Conservation (phyloP, 305 asterid species). For the Fraxinus baroniana region DNA sequence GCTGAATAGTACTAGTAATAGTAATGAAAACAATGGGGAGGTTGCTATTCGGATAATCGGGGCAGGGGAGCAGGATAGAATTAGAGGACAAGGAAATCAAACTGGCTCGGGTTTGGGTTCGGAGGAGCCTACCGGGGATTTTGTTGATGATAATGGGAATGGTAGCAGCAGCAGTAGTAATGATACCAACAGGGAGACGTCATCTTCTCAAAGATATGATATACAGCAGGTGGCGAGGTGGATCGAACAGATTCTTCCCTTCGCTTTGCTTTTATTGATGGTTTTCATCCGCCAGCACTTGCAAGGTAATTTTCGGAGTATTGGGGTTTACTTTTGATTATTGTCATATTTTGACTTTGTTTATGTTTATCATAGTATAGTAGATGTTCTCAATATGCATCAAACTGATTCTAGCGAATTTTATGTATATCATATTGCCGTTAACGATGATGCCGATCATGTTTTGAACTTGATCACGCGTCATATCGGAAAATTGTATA, state of each 20-base stretch:
- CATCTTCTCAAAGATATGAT: slow-evolving; percentile 65
- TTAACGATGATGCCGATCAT: not conserved
- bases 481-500: not conserved
- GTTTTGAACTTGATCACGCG: not conserved
- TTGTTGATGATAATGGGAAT: slow-evolving; percentile 30
- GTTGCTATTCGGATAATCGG: slow-evolving; percentile 67
- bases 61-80: slow-evolving; percentile 38
- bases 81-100: slow-evolving; percentile 24
- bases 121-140: slow-evolving; percentile 29
- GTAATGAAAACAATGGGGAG: slow-evolving; percentile 39
- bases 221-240: slow-evolving; percentile 67
- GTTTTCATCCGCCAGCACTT: slow-evolving; percentile 75
- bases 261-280: slow-evolving; percentile 59
- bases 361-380: not conserved
- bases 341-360: not conserved
- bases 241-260: slow-evolving; percentile 77
- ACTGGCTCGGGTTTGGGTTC: slow-evolving; percentile 23
- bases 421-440: not conserved
- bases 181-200: slow-evolving; percentile 25
- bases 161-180: slow-evolving; percentile 30
- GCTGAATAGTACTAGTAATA: slow-evolving; percentile 10
- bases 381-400: not conserved
- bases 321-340: not conserved
- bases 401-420: not conserved
- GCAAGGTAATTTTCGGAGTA: slow-evolving; percentile 43